Conservation (phyloP, 768 basidiomycete species). For the Leccinum sublutescens region DNA sequence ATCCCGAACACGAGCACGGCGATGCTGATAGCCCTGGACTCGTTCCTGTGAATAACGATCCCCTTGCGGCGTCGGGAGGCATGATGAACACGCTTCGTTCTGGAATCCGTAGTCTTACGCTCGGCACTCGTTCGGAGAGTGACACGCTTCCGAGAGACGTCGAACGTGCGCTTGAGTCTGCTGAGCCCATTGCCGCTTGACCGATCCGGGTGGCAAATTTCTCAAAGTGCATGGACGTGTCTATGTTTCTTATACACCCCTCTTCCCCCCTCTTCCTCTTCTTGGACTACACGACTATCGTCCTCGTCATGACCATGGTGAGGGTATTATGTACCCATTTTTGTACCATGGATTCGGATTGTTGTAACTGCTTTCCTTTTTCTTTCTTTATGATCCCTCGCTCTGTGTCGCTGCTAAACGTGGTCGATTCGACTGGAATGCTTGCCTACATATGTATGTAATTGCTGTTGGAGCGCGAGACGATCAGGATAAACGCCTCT, state of each 20-base stretch:
- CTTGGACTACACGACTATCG: background rate
- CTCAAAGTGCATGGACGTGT: background rate
- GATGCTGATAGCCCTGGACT: background rate
- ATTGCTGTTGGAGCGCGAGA: background rate
- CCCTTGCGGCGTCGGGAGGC: conserved; percentile 13
- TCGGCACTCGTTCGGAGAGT: conserved; percentile 18
- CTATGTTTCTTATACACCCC: background rate
- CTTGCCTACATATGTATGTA: background rate
- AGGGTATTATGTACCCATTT: background rate
- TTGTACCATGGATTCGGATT: background rate
- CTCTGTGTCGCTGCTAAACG: background rate
- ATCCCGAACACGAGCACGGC: conserved; percentile 24
- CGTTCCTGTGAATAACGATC: conserved; percentile 6
- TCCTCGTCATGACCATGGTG: background rate
- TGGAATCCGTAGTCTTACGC: conserved; percentile 26
- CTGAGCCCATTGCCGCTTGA: conserved; percentile 14
- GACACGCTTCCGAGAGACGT: conserved; percentile 31
- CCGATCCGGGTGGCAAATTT: background rate
- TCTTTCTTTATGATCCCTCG: background rate
- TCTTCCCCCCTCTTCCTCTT: no score
- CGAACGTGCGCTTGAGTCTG: conserved; percentile 22
- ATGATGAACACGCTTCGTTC: conserved; percentile 29
- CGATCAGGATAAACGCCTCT: background rate
- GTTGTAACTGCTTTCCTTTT: background rate
- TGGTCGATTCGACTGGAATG: background rate